Percentiles rank a stretch among this genome's conserved stretches.
Evolutionary conservation across 1,139 yeast genomes (phyloP).

Genomic region (Zygosaccharomyces pseudobailii): DNA sequence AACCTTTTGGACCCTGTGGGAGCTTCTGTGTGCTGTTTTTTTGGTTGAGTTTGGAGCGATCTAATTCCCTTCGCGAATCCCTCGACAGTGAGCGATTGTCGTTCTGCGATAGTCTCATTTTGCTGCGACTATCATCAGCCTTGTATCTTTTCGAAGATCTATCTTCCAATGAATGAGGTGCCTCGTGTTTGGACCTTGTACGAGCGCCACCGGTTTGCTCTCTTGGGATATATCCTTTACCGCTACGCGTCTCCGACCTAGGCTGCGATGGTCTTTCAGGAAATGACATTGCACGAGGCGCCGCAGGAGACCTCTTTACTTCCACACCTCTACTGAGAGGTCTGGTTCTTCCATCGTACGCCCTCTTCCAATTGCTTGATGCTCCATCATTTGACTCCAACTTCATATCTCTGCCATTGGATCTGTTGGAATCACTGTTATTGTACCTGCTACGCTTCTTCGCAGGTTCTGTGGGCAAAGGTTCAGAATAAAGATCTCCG

Average conservation of each 20-base stretch:
- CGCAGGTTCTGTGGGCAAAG: slow-evolving; percentile 3
- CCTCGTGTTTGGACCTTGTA: slow-evolving; percentile 2
- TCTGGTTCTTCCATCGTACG: slow-evolving; percentile 3
- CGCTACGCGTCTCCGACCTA: slow-evolving; percentile 2
- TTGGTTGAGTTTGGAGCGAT: slow-evolving; percentile 9
- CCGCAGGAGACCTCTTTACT: slow-evolving; percentile 6
- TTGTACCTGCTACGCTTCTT: slow-evolving; percentile 10
- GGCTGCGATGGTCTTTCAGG: slow-evolving; percentile 10
- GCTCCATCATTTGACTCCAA: slow-evolving; percentile 6
- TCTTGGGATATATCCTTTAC: slow-evolving; percentile 1
- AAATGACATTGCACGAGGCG: slow-evolving; percentile 7
- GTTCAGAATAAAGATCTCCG: slow-evolving; percentile 10
- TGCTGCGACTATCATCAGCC: slow-evolving; percentile 7
- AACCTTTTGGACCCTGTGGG: slow-evolving; percentile 23
- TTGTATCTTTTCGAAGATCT: slow-evolving; percentile 9
- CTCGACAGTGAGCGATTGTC: slow-evolving; percentile 1
- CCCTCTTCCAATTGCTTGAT: slow-evolving; percentile 1
- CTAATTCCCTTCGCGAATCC: slow-evolving; percentile 2
- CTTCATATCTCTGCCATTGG: neutral
- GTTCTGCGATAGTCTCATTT: slow-evolving; percentile 1
- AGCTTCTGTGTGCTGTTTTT: slow-evolving; percentile 8
- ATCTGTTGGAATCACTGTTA: neutral
- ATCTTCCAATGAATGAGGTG: slow-evolving; percentile 3
- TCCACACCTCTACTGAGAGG: slow-evolving; percentile 3
- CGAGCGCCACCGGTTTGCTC: neutral